Base-by-base conservation (phyloP, 2,329 filamentous ascomycete genomes). In the Pezizomycotina sp. region DNA sequence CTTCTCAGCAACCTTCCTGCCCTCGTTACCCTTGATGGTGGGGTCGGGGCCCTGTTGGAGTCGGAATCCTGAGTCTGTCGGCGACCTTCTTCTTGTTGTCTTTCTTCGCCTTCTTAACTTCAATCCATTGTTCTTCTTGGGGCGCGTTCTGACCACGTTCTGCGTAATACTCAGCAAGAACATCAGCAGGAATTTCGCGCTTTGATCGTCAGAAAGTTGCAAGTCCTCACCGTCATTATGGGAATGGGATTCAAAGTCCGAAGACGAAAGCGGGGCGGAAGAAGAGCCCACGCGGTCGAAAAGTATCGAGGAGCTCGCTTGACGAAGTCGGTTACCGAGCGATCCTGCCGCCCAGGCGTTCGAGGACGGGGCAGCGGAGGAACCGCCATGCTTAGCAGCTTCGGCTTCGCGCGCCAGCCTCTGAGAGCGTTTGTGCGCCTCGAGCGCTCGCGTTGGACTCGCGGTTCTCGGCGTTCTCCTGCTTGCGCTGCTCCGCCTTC, bases 61-160 rank as follows among this genome's bases (percentile, higher is more conserved):
- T 35, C 27, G 14, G 19, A 10, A n/a, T 32, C 25, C 21, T 9
- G 6, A 4, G 13, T 25, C 23, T 27, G 20, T 27, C 18, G 25
- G 4, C 34, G 16, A 8, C 25, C 30, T 8, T 19, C 23, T 27
- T 31, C 36, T 43, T 43, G 35, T 43, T 43, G 28, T 43, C 39
- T 36, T 43, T 43, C 36, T 39, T 35, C 9, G 32, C 35, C n/a
- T 31, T 31, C 13, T 39, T 39, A 14, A 43, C 40, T 23, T 43
- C 40, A 26, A 43, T 36, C 40, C 40, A 43, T 16, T 43, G 19
- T n/a, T n/a, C n/a, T n/a, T n/a, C n/a, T n/a, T n/a, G n/a, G n/a
- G n/a, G n/a, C n/a, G n/a, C n/a, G n/a, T n/a, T n/a, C 31, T 43
- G 35, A 15, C 35, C 23, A 18, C 39, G 40, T 10, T 27, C 40